phyloP scores from a whole-genome alignment of 2,329 filamentous ascomycete genomes.

The Beauveria varroae region DNA sequence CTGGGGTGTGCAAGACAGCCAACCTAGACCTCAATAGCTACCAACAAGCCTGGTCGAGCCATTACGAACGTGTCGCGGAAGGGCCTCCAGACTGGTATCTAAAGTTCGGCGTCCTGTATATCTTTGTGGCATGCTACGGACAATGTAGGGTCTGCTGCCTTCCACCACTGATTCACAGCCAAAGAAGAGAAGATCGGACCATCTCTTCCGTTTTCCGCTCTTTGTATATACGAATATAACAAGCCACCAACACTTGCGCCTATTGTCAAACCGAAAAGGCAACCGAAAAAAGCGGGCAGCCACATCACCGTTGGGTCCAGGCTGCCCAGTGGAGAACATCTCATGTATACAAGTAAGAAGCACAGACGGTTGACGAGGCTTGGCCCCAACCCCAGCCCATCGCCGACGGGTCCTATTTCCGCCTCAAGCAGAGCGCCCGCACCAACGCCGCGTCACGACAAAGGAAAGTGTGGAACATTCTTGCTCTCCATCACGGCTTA shows the following conservation, averaged over 20 bases:
- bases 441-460: not conserved
- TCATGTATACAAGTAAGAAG: not conserved
- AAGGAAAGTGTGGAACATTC: not conserved
- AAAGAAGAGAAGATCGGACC: not conserved
- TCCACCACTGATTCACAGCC: not conserved
- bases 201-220: too few species aligned
- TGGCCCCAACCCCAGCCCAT: conserved; percentile 1
- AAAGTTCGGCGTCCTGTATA: too few species aligned
- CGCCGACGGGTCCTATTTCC: conserved; percentile 4
- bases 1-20: not conserved
- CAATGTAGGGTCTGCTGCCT: not conserved
- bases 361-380: not conserved
- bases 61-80: not conserved
- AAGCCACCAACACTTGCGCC: not conserved
- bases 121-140: too few species aligned
- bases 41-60: not conserved
- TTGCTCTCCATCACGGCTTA: not conserved
- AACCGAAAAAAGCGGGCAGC: not conserved
- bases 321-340: not conserved
- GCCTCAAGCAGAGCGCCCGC: conserved; percentile 3
- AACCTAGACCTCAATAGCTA: not conserved
- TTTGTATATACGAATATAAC: not conserved
- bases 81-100: not conserved
- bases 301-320: not conserved
- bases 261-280: not conserved